phyloP scores from a whole-genome alignment of 2,329 filamentous ascomycete genomes.

The Colletotrichum aenigma region DNA sequence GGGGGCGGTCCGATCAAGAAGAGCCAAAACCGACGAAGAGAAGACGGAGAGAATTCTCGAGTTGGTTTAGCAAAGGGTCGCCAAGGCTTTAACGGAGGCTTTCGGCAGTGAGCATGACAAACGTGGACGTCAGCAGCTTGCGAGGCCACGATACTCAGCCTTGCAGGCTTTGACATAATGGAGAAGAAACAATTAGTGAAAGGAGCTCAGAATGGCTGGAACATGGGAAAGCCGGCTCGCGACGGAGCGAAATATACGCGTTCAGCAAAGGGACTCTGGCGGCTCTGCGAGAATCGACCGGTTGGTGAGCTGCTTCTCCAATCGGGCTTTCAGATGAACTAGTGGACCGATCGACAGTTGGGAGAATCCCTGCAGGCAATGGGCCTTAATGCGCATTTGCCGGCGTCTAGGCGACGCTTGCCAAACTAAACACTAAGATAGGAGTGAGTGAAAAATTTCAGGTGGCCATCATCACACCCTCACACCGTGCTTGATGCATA shows the following conservation, averaged over 20 bases:
- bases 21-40: neutral
- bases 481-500: neutral
- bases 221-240: neutral
- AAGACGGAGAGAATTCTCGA: neutral
- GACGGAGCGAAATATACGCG: neutral
- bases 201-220: neutral
- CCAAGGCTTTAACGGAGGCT: neutral
- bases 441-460: neutral
- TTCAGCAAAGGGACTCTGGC: neutral
- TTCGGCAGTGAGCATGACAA: neutral
- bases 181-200: neutral
- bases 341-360: neutral
- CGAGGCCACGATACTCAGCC: neutral
- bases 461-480: neutral
- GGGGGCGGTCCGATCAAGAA: neutral
- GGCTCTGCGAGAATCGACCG: neutral
- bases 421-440: neutral
- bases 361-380: neutral
- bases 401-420: neutral
- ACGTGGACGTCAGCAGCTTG: neutral
- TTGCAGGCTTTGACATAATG: neutral
- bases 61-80: neutral
- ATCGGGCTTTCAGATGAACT: neutral
- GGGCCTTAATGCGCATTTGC: neutral
- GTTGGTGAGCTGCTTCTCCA: neutral